A percentile compares a stretch with the other conserved stretches of the same genome.
These are phyloP conservation scores for Pseudogymnoascus sp. DNA, from an alignment of 2,329 filamentous ascomycete genomes.

Conservation along the genomic window DNA sequence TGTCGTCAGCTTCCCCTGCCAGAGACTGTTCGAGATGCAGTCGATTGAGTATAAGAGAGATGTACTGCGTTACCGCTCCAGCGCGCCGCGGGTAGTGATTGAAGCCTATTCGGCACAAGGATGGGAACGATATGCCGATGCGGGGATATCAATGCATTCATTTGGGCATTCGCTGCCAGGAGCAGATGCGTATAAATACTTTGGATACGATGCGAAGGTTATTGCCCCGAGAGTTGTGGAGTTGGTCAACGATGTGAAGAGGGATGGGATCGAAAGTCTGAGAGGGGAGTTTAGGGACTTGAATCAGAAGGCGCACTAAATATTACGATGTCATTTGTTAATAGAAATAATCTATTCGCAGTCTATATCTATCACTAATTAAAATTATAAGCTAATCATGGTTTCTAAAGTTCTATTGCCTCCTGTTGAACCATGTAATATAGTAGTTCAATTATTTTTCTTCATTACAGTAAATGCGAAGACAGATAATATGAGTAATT, in stretches of 20 bases:
- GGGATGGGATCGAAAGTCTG: constrained; percentile 20
- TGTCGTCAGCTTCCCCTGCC: constrained; percentile 38
- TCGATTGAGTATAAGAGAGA: constrained; percentile 36
- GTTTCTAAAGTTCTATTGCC: too few species aligned
- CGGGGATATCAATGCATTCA: constrained; percentile 42
- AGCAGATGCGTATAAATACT: constrained; percentile 45
- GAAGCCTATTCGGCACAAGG: constrained; percentile 51
- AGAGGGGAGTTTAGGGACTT: constrained; percentile 15
- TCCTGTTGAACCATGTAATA: too few species aligned
- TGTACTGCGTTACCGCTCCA: constrained; percentile 34
- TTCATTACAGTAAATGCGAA: too few species aligned
- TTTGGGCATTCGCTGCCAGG: constrained; percentile 51
- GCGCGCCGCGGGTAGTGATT: constrained; percentile 45
- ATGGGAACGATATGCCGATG: constrained; percentile 54
- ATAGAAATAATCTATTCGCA: too few species aligned
- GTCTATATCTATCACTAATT: too few species aligned
- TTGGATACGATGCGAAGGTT: constrained; percentile 42
- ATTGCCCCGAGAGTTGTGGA: constrained; percentile 31
- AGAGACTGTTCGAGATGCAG: constrained; percentile 37
- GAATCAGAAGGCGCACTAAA: not conserved
- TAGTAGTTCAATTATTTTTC: too few species aligned
- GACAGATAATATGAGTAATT: too few species aligned
- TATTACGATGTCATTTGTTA: too few species aligned
- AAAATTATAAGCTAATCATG: too few species aligned
- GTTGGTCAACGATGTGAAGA: constrained; percentile 25